phyloP scores from a whole-genome alignment of 176 grass and related monocot genomes.

The Cenchrus fungigraminus region DNA sequence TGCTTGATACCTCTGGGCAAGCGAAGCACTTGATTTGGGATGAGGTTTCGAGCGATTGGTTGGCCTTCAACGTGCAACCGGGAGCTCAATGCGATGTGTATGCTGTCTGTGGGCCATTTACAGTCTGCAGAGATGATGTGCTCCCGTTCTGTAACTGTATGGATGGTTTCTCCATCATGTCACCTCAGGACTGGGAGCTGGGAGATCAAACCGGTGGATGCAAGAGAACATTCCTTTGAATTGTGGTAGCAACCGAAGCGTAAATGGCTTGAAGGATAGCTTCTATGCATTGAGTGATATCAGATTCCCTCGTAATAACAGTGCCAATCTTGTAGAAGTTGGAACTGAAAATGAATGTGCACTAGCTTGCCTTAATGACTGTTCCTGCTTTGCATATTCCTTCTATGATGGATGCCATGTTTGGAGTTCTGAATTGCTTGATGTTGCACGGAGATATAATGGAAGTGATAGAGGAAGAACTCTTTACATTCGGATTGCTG shows the following conservation, averaged over 20 bases:
- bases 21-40: no score
- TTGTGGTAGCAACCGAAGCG: not conserved
- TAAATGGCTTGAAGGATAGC: no score
- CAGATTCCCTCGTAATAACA: no score
- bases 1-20: no score
- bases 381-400: constrained; percentile 60
- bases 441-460: not conserved
- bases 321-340: no score
- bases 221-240: constrained; percentile 26
- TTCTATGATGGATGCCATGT: constrained; percentile 38
- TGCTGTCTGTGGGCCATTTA: constrained; percentile 54
- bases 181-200: constrained; percentile 36
- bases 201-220: constrained; percentile 17
- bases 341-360: not conserved
- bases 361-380: constrained; percentile 28
- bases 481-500: constrained; percentile 54
- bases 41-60: not conserved
- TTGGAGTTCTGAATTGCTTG: constrained; percentile 48
- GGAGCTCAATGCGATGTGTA: constrained; percentile 40
- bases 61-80: not conserved
- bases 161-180: constrained; percentile 41
- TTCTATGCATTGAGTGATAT: no score
- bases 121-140: constrained; percentile 23
- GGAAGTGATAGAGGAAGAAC: constrained; percentile 12
- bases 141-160: constrained; percentile 40